Conservation (phyloP, 805 yeast species). For the Jamesozyma lodderae region DNA sequence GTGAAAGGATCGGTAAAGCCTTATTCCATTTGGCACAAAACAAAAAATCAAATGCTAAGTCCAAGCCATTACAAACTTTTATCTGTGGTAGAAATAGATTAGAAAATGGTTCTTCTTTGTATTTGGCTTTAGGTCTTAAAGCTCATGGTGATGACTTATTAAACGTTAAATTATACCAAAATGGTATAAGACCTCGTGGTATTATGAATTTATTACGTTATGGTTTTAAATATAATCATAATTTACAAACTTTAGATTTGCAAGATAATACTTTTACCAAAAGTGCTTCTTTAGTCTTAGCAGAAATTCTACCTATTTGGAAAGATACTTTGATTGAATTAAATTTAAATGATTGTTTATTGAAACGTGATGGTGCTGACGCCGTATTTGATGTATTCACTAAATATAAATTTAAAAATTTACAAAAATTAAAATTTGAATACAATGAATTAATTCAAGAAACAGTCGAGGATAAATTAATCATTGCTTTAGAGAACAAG, state of each 20-base stretch:
- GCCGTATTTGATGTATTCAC: constrained; percentile 42
- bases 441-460: constrained; percentile 74
- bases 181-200: constrained; percentile 95
- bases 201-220: constrained; percentile 60
- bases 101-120: constrained; percentile 87
- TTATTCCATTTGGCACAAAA: constrained; percentile 60
- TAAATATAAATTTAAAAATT: constrained; percentile 32
- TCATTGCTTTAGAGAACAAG: constrained; percentile 44
- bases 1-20: constrained; percentile 86
- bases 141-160: constrained; percentile 62
- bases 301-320: constrained; percentile 58
- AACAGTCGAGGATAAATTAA: constrained; percentile 42
- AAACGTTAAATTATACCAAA: constrained; percentile 77
- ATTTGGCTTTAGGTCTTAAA: constrained; percentile 76
- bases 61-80: constrained; percentile 60
- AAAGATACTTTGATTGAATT: constrained; percentile 54
- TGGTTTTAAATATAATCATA: constrained; percentile 57
- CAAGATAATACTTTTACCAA: constrained; percentile 92
- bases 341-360: constrained; percentile 80
- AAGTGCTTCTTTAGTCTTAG: constrained; percentile 55
- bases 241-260: constrained; percentile 64
- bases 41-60: constrained; percentile 40
- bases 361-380: constrained; percentile 70
- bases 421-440: constrained; percentile 64
- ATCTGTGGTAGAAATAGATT: constrained; percentile 96